These are phyloP conservation scores for Nemania bipapillata DNA, from an alignment of 2,329 filamentous ascomycete genomes.

Conservation along the genomic window DNA sequence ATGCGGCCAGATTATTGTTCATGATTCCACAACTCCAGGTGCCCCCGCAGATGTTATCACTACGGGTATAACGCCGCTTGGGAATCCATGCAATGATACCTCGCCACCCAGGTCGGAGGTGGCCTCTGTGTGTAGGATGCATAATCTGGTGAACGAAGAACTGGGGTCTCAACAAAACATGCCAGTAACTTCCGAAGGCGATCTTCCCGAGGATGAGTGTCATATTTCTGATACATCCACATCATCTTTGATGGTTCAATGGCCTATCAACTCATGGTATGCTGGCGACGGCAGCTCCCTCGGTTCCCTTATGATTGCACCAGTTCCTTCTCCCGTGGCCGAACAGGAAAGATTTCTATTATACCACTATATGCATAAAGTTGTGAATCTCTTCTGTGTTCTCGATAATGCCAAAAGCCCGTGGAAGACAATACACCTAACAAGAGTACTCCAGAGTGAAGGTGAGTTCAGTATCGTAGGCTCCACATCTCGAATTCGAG, in stretches of 20 bases:
- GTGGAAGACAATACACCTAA: neutral
- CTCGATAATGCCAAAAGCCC: conserved; percentile 1
- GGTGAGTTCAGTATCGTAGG: neutral
- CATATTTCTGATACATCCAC: neutral
- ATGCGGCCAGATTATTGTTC: neutral
- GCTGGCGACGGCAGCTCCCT: neutral
- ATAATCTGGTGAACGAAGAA: neutral
- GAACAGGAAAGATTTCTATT: neutral
- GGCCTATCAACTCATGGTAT: neutral
- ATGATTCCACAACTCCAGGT: neutral
- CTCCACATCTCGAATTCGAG: conserved; percentile 2
- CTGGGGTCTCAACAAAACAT: neutral
- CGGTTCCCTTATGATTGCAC: neutral
- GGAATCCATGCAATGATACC: neutral
- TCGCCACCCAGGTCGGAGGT: neutral
- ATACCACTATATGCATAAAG: neutral
- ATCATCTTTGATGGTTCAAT: neutral
- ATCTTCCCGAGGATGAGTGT: neutral
- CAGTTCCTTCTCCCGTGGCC: neutral
- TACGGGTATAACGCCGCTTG: neutral
- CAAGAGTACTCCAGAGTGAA: neutral
- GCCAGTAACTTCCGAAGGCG: neutral
- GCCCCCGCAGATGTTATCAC: neutral
- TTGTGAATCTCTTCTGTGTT: neutral
- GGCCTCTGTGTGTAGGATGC: neutral